These are phyloP conservation scores for Trichoderma breve DNA, from an alignment of 2,329 filamentous ascomycete genomes.

Conservation along the genomic window DNA sequence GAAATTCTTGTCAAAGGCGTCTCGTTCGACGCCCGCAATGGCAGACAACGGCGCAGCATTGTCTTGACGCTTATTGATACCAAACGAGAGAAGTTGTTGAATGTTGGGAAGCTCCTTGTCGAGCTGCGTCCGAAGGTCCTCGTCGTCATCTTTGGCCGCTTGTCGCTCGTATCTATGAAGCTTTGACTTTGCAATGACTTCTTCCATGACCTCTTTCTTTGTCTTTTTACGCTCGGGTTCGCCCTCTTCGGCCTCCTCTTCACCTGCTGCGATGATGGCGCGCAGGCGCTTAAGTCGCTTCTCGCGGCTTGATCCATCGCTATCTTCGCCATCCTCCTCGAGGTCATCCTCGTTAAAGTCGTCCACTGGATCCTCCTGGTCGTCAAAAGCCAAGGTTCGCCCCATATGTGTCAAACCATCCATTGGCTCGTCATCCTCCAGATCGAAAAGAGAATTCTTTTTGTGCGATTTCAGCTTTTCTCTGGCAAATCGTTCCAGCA, in stretches of 20 bases:
- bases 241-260: constrained; percentile 49
- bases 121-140: constrained; percentile 78
- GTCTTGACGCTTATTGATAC: constrained; percentile 37
- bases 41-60: constrained; percentile 27
- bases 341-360: constrained; percentile 81
- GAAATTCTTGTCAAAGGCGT: constrained; percentile 79
- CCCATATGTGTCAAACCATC: constrained; percentile 80
- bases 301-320: constrained; percentile 54
- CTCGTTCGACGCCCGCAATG: constrained; percentile 58
- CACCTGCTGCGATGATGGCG: constrained; percentile 41
- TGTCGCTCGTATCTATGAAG: constrained; percentile 93
- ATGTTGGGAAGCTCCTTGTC: constrained; percentile 81
- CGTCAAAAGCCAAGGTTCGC: constrained; percentile 65
- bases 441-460: constrained; percentile 79
- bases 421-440: constrained; percentile 69
- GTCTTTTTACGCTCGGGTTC: constrained; percentile 84
- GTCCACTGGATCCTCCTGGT: constrained; percentile 50
- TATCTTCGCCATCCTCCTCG: constrained; percentile 57
- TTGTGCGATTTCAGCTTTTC: constrained; percentile 81
- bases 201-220: constrained; percentile 96
- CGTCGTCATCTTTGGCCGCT: constrained; percentile 87
- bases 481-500: constrained; percentile 83
- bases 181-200: constrained; percentile 96
- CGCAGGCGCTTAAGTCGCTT: constrained; percentile 58
- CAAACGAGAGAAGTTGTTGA: constrained; percentile 64